Evolutionary conservation across 129 eudicot genomes (phyloP), one percentile per base, ranked within the genome.

Genomic region (Pseudognaphalium luteoalbum): DNA sequence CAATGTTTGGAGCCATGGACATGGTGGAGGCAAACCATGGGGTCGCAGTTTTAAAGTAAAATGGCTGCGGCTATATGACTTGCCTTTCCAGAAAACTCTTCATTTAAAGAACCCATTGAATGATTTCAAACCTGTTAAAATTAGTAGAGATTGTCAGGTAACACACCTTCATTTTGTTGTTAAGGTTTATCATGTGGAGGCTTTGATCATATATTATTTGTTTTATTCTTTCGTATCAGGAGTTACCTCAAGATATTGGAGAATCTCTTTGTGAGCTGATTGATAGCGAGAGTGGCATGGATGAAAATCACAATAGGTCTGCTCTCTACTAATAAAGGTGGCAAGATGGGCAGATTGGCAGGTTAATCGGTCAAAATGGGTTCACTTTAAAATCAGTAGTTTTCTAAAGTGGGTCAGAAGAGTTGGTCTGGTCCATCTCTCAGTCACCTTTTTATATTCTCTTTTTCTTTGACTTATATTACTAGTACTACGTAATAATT

Each of bases 141-240:
- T 93, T 74, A 93, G 98, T 78, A 88, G 98, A 77, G 98, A 93
- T 77, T 93, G 98, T 81, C 98, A 93, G 98, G 98, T 90, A 76
- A 28, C 28, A 32, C n/a, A 17, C 34, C 44, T 44, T 42, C 52
- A 41, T 71, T 20, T 72, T 63, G 22, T 20, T 32, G 4, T 21
- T 56, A 58, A 29, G 69, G 12, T 60, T 63, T 63, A 7, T 63
- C 21, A 54, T 54, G 59, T 52, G 25, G 68, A 34, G 52, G 60
- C 28, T 67, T 25, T 74, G 67, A 56, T 74, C 61, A 35, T 64
- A 28, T 82, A 32, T 58, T 56, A 5, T 20, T 7, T 52, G 32
- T 56, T 73, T 30, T 66, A 47, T 83, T 34, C 50, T 41, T 65
- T 66, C 15, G 28, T 85, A 37, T 82, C 86, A 93, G 98, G 98